Evolutionary conservation across 768 basidiomycete species (phyloP).

Genomic region (Lactarius deliciosus): DNA sequence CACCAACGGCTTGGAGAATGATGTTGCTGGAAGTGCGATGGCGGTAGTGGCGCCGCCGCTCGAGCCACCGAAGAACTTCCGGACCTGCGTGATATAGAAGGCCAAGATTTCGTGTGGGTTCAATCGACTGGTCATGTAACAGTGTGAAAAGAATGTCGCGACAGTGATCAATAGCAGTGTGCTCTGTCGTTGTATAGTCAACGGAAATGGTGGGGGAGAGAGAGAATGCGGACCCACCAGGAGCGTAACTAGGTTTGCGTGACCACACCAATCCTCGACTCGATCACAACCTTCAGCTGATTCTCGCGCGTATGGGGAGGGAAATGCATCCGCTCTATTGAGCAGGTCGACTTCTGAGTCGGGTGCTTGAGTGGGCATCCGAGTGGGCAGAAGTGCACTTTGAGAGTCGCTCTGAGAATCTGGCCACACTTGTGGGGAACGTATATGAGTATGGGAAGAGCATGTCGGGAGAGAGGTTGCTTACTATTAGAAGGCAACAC

Average conservation of each 20-base stretch:
- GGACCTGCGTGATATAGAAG: neutral
- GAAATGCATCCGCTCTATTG: neutral
- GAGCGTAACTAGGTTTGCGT: conserved; percentile 9
- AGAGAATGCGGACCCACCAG: neutral
- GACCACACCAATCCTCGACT: neutral
- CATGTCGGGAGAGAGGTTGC: neutral
- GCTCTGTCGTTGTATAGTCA: conserved; percentile 7
- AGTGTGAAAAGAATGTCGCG: neutral
- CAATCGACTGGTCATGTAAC: neutral
- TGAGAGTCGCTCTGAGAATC: neutral
- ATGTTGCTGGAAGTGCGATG: neutral
- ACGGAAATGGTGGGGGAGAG: neutral
- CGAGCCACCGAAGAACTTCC: neutral
- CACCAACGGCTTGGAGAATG: neutral
- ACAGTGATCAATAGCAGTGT: neutral
- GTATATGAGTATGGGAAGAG: neutral
- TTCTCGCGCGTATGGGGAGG: neutral
- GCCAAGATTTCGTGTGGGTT: neutral
- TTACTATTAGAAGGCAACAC: neutral
- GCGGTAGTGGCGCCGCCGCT: neutral
- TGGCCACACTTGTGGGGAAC: neutral
- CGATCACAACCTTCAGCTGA: neutral
- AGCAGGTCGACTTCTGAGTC: neutral
- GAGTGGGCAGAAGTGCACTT: neutral
- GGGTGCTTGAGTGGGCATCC: neutral